Conservation (phyloP, 495 filamentous ascomycete species). For the Cercophora sp. region DNA sequence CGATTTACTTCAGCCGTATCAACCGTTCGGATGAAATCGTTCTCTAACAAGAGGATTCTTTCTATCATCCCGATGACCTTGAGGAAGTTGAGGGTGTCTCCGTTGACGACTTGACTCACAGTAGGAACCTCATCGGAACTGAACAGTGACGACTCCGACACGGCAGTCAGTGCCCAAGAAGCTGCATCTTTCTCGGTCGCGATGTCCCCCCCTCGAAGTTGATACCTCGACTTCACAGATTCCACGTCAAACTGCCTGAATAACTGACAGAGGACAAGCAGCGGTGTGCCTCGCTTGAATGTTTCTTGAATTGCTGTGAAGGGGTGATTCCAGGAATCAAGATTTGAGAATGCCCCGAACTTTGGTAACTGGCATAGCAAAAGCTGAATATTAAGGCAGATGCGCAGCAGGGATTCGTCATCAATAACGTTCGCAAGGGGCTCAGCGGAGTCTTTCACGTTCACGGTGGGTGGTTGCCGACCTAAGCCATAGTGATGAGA, state of each 20-base stretch:
- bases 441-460: not conserved
- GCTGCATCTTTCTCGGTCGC: not conserved
- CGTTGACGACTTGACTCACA: not conserved
- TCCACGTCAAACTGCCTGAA: not conserved
- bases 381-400: constrained; percentile 1
- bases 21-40: not conserved
- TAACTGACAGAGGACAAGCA: not conserved
- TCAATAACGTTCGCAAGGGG: not conserved
- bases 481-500: constrained; percentile 20
- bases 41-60: not conserved
- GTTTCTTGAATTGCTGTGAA: not conserved
- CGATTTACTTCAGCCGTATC: not conserved
- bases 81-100: not conserved
- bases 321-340: not conserved
- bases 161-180: not conserved
- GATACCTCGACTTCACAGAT: not conserved
- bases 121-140: not conserved
- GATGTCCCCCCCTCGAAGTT: not conserved
- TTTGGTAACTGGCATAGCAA: not conserved
- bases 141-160: not conserved
- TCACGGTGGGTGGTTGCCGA: not conserved
- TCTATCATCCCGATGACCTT: not conserved
- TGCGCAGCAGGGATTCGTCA: not conserved
- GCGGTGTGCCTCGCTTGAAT: no score
- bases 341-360: not conserved